Evolutionary conservation across 2,329 filamentous ascomycete species (phyloP), one percentile per base, ranked within the genome.

Genomic region (Zasmidium angulare): DNA sequence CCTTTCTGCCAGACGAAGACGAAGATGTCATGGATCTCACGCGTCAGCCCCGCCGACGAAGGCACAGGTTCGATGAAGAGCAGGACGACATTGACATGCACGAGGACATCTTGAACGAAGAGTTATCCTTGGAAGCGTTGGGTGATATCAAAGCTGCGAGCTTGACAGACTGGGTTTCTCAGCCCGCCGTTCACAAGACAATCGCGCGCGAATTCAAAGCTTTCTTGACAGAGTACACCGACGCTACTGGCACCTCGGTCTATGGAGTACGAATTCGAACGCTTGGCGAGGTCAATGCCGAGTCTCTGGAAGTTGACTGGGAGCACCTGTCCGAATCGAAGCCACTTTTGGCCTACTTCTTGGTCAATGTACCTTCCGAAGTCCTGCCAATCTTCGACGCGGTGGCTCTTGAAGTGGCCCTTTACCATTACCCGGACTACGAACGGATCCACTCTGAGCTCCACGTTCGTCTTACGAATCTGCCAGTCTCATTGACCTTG

Each of bases 361-460:
- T 99, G 24, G 93, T 93, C 66, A 99, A 98, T 72, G 92, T 93
- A 0, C 95, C 95, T 0, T 86, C 90, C n/a, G 93, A 97, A 75
- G 90, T 98, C 72, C 84, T 99, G 62, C 95, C 95, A 74, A 88
- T 99, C 51, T 98, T 99, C 71, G 95, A 99, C 69, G 88, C 96
- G 66, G 93, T 97, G 2, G 93, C 95, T 58, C 93, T 99, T 86
- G 95, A 99, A 64, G 93, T 96, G 40, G 93, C 96, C 3, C 85
- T 98, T 21, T 86, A 98, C 56, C 92, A 98, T 75, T 99, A 98
- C 77, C 93, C 93, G 1, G 93, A 98, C 75, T 99, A 99, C 75
- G 92, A 96, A 74, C 90, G 92, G 63, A 99, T 99, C 69, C 95
- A 98, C 76, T 90, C 92, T 24, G 95, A 99, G 75, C 96, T 99